Evolutionary conservation across 2,329 filamentous ascomycete species (phyloP).

Genomic region (Chaetomium sp.): DNA sequence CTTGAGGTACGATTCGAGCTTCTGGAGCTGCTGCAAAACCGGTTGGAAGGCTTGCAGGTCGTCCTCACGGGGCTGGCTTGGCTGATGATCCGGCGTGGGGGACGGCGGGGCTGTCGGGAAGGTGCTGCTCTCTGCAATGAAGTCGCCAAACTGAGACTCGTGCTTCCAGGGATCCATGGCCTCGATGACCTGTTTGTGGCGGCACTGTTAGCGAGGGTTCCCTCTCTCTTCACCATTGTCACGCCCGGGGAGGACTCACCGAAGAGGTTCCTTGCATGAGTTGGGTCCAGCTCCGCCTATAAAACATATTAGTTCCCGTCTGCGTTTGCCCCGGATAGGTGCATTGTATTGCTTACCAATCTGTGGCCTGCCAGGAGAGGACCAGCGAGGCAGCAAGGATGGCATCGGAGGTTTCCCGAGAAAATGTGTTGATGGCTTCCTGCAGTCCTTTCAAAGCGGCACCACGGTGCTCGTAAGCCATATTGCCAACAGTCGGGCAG

Average conservation of each 20-base stretch:
- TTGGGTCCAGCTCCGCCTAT: constrained; percentile 88
- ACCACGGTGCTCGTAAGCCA: constrained; percentile 84
- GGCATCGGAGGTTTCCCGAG: constrained; percentile 79
- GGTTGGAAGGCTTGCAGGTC: constrained; percentile 62
- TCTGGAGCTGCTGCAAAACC: constrained; percentile 60
- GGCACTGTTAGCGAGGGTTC: constrained; percentile 13
- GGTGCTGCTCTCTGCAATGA: constrained; percentile 72
- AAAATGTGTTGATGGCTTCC: constrained; percentile 79
- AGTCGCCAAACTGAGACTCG: constrained; percentile 77
- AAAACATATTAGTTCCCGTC: constrained; percentile 30
- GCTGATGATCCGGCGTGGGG: constrained; percentile 54
- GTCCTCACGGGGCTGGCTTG: constrained; percentile 59
- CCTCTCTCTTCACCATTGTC: background rate
- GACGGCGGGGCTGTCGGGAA: constrained; percentile 62
- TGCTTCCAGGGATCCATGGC: constrained; percentile 90
- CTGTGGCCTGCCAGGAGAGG: constrained; percentile 90
- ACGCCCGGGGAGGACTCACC: constrained; percentile 44
- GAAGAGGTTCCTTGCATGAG: constrained; percentile 87
- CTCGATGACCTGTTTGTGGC: constrained; percentile 62
- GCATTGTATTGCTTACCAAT: constrained; percentile 65
- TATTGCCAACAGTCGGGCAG: constrained; percentile 76
- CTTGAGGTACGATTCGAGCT: constrained; percentile 61
- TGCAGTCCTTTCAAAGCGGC: constrained; percentile 82
- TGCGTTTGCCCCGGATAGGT: constrained; percentile 23
- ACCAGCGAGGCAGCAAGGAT: constrained; percentile 86